Base-by-base conservation (phyloP, 495 filamentous ascomycete genomes). In the Tuber calosporum region DNA sequence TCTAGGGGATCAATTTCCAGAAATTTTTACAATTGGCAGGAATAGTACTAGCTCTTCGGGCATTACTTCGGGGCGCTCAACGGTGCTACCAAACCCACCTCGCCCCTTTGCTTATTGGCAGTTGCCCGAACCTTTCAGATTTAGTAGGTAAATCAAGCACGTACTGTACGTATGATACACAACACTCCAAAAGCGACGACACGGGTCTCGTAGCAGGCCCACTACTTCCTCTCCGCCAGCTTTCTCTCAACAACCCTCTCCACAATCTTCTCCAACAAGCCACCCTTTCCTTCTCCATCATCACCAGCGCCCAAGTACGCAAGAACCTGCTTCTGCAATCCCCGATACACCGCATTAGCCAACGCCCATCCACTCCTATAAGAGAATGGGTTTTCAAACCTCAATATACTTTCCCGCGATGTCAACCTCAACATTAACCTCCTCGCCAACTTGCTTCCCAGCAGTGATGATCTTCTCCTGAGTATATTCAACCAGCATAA, bases 401-500 rank as follows among this genome's bases (percentile, higher is more conserved):
- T 82, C 96, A 30, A 97, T 94, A 82, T 98, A 97, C 87, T 99
- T 99, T 6, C 94, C 96, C 77, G 97, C 90, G 86, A 97, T 93
- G 83, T 99, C 96, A 69, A 98, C 96, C 86, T 99, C 96, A 26
- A 98, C 90, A 83, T 99, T 99, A 41, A 98, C 93, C 69, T 87
- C 86, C 8, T 97, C 93, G 1, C 96, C 94, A n/a, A 85, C 83
- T 82, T 86, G 85, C 87, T 99, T 98, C 17, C 82, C 83, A 15
- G 91, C 92, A 73, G 91, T 92, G 2, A 97, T 92, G 43, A 98
- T 89, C 83, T 90, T 89, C 84, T 94, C 93, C 85, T 97, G 96
- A 53, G 96, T 97, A 80, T 99, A 99, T n/a, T 92, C 88, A 82
- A 99, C 97, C 66, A 99, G 84, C 96, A 99, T 99, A 15, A 99